Evolutionary conservation across 2,329 filamentous ascomycete species (phyloP), one percentile per base, ranked within the genome.

Genomic region (Trichophyton schoenleinii): DNA sequence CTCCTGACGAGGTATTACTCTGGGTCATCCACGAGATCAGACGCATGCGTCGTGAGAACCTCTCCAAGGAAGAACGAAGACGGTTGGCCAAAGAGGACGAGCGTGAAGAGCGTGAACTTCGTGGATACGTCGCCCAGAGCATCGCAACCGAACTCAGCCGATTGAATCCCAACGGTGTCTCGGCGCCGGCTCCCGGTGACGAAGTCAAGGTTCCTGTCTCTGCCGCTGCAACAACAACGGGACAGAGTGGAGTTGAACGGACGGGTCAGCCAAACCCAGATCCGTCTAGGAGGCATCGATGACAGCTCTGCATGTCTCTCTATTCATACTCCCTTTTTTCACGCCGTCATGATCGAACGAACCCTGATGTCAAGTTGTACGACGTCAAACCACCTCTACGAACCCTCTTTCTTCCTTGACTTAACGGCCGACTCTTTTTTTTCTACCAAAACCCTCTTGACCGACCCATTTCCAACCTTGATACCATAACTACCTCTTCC

Each of bases 21-120:
- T 91, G 91, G 78, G 90, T 96, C 65, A 87, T 94, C 76, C 86
- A 91, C 67, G 94, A 97, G 77, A 94, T 99, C 70, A 89, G 89
- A 69, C 84, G 85, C 64, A 83, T 92, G 69, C 87, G 92, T 69
- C 86, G 94, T 59, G 82, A 84, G 68, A 91, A 95, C 75, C 83
- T 95, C 80, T 80, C 82, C 72, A 96, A 96, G 77, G 64, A 71
- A 60, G 87, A 95, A 68, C 86, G 88, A 63, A 70, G 70, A 57
- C 74, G 75, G 34, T 64, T 79, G 48, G 68, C 75, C 61, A 76
- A 76, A 64, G 77, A 79, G 64, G 77, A 79, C 61, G 77, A 78
- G 59, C 74, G 77, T 18, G 77, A 79, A 66, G 77, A 79, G 66
- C 71, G 70, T 60, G 77, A 79, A 64, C 68, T 79, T 5, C 72